Percentiles rank a stretch among this genome's conserved stretches.
Conservation (phyloP, 179 eudicot genomes). For the Silene coronaria region DNA sequence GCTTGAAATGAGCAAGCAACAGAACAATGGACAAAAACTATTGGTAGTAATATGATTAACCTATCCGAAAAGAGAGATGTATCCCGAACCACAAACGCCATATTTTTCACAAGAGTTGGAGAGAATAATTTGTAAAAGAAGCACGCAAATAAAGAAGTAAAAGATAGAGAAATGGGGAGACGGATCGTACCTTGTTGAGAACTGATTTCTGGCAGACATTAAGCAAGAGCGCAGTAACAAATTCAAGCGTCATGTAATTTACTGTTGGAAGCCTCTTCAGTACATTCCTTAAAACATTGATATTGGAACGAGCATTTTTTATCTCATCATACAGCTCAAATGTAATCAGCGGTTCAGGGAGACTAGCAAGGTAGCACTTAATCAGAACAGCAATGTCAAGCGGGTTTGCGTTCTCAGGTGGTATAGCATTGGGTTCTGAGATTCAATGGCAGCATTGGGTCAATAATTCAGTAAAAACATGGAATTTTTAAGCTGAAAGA, state of each 20-base stretch:
- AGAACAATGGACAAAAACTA: too few relatives aligned
- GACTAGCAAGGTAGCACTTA: slow-evolving; percentile 91
- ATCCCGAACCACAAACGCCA: too few relatives aligned
- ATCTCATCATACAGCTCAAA: slow-evolving; percentile 69
- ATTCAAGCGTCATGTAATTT: slow-evolving; percentile 86
- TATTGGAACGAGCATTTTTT: slow-evolving; percentile 62
- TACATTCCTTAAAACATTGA: slow-evolving; percentile 54
- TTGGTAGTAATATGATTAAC: too few relatives aligned
- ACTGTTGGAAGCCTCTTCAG: slow-evolving; percentile 86
- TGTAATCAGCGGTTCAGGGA: slow-evolving; percentile 76
- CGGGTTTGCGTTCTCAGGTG: slow-evolving; percentile 64
- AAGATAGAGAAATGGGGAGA: not conserved
- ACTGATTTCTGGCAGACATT: slow-evolving; percentile 90
- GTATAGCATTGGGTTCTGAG: slow-evolving; percentile 65
- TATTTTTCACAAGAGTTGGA: too few relatives aligned
- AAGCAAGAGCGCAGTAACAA: slow-evolving; percentile 74
- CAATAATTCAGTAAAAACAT: not conserved
- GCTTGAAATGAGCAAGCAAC: too few relatives aligned
- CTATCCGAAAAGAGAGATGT: too few relatives aligned
- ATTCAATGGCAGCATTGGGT: slow-evolving; percentile 11
- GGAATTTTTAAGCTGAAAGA: not conserved
- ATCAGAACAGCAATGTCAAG: slow-evolving; percentile 66
- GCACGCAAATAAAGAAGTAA: not conserved
- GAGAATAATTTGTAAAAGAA: not conserved
- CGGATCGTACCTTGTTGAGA: slow-evolving; percentile 66